Evolutionary conservation across 108 stramenopile genomes (phyloP), one percentile per base, ranked within the genome.

Genomic region (Licmophora abbreviata): DNA sequence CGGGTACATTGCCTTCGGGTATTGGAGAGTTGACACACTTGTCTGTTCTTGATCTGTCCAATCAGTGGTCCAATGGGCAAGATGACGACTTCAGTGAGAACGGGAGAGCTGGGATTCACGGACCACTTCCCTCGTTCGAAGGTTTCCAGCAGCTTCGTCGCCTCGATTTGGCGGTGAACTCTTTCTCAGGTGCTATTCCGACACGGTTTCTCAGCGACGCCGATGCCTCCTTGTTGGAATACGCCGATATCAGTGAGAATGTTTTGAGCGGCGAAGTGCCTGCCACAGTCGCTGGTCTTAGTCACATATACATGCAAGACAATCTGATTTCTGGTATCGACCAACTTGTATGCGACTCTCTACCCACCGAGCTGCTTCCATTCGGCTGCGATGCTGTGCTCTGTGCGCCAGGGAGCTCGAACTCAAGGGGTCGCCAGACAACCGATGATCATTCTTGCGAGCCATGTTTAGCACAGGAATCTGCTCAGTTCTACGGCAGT

Each of bases 331-430:
- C 65, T 17, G 63, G 41, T 11, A 76, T 88, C 12, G 69, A 21
- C 14, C 79, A n/a, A 60, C 47, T 48, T 65, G 29, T 14, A 32
- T 83, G 32, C 84, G 86, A 35, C 50, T 46, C 26, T 81, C 78
- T 60, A 73, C 71, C 69, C 58, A 77, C 48, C 67, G 73, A 5
- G 43, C 63, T 29, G 72, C 79, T 29, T 58, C 57, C 12, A 45
- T 48, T 29, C 28, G 73, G 79, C 27, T 87, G 85, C 52, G 76
- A 83, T 64, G 85, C 78, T 10, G 78, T 87, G 14, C 33, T 87
- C 0, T 87, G 85, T 66, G 69, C 69, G 3, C 44, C 59, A 36
- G 81, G 81, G 34, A 80, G 73, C 10, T 90, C 55, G 63, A 90
- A 83, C 54, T 53, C 58, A 26, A 66, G 66, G 11, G 88, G 88